Percentiles rank a stretch among this genome's conserved stretches.
These are phyloP conservation scores for Globisporangium nodosum DNA, from an alignment of 352 stramenopile genomes.

Conservation along the genomic window DNA sequence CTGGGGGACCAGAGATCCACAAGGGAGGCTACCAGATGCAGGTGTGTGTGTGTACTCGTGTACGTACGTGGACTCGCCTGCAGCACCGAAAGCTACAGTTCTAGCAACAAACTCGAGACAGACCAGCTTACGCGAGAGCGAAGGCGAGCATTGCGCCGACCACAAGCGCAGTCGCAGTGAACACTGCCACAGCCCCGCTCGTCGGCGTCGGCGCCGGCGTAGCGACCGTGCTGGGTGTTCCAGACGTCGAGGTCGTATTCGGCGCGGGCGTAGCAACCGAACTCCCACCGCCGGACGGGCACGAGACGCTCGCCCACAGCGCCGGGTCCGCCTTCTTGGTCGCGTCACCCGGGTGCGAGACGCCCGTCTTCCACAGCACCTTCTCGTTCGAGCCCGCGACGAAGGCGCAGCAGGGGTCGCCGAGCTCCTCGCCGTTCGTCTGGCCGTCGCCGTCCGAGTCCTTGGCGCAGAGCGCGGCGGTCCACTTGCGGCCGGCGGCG, in stretches of 20 bases:
- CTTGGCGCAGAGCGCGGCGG: constrained; percentile 18
- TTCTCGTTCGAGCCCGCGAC: constrained; percentile 2
- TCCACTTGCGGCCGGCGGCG: constrained; percentile 24
- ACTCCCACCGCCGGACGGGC: not conserved
- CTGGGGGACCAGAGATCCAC: no score
- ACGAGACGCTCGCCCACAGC: constrained; percentile 17
- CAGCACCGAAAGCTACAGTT: not conserved
- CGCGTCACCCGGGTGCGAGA: constrained; percentile 24
- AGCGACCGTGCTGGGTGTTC: not conserved
- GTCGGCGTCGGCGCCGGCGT: not conserved
- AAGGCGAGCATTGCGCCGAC: constrained; percentile 2
- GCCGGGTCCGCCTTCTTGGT: constrained; percentile 16
- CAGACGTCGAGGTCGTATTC: not conserved
- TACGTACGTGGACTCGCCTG: not conserved
- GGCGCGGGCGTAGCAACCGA: not conserved
- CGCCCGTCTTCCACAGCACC: constrained; percentile 13
- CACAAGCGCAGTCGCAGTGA: not conserved
- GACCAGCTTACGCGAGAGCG: not conserved
- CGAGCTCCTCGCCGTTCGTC: constrained; percentile 56
- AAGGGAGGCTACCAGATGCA: no score
- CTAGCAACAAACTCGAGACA: no score
- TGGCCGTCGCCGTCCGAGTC: constrained; percentile 40
- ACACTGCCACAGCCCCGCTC: not conserved
- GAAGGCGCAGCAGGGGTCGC: constrained; percentile 47
- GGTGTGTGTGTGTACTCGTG: no score